Conservation (phyloP, 2,329 filamentous ascomycete species). For the Neofusicoccum parvum region DNA sequence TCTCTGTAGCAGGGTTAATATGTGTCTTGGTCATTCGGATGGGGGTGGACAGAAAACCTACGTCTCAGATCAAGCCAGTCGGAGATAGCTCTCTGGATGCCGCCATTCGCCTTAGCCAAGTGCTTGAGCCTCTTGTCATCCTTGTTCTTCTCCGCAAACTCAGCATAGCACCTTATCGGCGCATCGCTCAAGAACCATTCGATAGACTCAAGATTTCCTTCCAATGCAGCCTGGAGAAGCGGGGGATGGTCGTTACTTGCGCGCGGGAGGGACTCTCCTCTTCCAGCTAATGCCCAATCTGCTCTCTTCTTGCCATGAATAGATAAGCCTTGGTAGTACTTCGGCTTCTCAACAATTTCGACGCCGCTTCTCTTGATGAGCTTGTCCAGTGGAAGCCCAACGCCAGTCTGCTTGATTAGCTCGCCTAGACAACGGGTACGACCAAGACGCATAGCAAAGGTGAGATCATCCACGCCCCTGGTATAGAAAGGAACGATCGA, state of each 20-base stretch:
- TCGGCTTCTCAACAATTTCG: conserved; percentile 64
- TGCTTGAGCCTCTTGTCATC: conserved; percentile 65
- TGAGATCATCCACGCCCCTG: conserved; percentile 33
- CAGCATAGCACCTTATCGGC: conserved; percentile 66
- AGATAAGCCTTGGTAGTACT: conserved; percentile 75
- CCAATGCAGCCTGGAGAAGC: conserved; percentile 59
- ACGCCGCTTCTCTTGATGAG: conserved; percentile 68
- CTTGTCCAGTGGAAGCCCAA: conserved; percentile 68
- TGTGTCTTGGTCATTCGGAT: neutral
- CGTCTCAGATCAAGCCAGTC: conserved; percentile 65
- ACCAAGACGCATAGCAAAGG: conserved; percentile 47
- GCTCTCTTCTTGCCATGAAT: conserved; percentile 73
- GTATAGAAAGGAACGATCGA: conserved; percentile 23
- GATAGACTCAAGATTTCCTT: conserved; percentile 65
- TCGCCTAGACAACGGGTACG: conserved; percentile 61
- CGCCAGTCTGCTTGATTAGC: conserved; percentile 67
- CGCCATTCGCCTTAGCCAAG: conserved; percentile 61
- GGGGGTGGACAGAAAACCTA: conserved; percentile 41
- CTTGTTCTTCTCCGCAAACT: conserved; percentile 66
- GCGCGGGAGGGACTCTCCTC: conserved; percentile 34
- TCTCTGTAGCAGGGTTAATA: conserved; percentile 45
- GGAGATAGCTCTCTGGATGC: conserved; percentile 64
- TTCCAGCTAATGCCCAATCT: conserved; percentile 72
- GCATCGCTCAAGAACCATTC: conserved; percentile 78
- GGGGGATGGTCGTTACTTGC: conserved; percentile 53